Evolutionary conservation across 257 asterid genomes (phyloP).

Genomic region (Ehretia macrophylla): DNA sequence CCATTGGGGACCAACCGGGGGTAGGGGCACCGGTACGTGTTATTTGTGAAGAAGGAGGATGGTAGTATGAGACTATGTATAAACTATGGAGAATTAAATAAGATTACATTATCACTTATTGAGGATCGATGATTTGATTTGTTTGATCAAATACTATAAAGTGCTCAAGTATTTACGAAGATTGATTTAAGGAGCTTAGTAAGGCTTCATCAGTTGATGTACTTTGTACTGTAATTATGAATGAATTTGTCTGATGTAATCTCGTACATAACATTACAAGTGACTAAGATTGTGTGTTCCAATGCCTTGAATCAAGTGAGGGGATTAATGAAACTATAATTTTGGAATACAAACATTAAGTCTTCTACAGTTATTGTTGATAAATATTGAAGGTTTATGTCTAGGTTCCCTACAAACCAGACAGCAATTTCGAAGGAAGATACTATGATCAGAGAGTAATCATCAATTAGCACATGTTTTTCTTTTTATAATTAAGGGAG

Average conservation of each 20-base stretch:
- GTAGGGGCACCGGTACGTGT: not conserved
- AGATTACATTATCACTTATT: too few relatives aligned
- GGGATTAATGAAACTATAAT: conserved; percentile 3
- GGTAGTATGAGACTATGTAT: not conserved
- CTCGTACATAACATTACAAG: conserved; percentile 3
- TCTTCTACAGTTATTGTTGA: not conserved
- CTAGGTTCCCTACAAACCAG: conserved; percentile 23
- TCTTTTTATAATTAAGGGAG: not conserved
- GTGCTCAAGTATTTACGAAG: too few relatives aligned
- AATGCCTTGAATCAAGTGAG: conserved; percentile 7
- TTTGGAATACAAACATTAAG: not conserved
- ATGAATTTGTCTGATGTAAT: not conserved
- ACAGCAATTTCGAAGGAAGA: conserved; percentile 26
- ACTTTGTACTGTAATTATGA: not conserved
- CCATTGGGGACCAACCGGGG: not conserved
- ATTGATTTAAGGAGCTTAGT: too few relatives aligned
- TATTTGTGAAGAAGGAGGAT: not conserved
- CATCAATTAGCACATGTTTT: conserved; percentile 6
- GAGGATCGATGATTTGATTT: too few relatives aligned
- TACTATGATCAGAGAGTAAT: conserved; percentile 17
- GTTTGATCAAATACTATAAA: too few relatives aligned
- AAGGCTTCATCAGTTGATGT: not conserved
- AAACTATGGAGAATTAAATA: not conserved
- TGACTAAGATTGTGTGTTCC: not conserved
- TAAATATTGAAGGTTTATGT: conserved; percentile 8